phyloP scores from a whole-genome alignment of 1,139 yeast species.

The Petasospora rhodanensis region DNA sequence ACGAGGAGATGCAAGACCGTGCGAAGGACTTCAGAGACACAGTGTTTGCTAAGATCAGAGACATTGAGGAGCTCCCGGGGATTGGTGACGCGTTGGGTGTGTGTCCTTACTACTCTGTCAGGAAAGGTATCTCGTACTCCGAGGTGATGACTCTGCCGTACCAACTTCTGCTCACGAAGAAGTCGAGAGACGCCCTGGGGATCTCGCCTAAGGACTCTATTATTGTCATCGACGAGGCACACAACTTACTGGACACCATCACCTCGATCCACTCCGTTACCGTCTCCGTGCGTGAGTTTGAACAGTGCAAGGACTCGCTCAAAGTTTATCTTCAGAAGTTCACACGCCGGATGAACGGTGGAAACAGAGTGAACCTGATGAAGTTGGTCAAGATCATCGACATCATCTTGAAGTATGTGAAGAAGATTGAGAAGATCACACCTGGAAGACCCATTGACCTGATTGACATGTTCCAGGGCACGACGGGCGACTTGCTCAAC shows the following conservation, averaged over 20 bases:
- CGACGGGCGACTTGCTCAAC: conserved; percentile 70
- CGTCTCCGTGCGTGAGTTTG: conserved; percentile 48
- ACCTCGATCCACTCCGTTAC: conserved; percentile 63
- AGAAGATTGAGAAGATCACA: conserved; percentile 29
- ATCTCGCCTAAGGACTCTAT: conserved; percentile 60
- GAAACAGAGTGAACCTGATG: conserved; percentile 65
- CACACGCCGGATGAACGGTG: conserved; percentile 58
- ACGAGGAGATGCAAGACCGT: conserved; percentile 16
- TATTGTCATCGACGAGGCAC: conserved; percentile 90
- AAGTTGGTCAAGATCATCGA: conserved; percentile 60
- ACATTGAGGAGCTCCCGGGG: conserved; percentile 72
- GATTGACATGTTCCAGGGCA: conserved; percentile 47
- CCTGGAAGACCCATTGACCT: conserved; percentile 54
- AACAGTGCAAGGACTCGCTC: conserved; percentile 36
- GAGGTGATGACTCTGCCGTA: conserved; percentile 86
- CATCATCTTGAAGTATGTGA: conserved; percentile 44
- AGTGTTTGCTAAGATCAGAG: conserved; percentile 59
- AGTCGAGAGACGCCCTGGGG: conserved; percentile 57
- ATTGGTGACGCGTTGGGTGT: conserved; percentile 54
- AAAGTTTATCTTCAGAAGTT: conserved; percentile 57
- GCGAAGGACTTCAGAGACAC: conserved; percentile 53
- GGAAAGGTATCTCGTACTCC: conserved; percentile 46
- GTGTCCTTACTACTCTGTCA: conserved; percentile 81
- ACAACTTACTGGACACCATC: conserved; percentile 76
- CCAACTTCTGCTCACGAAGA: conserved; percentile 65